These are phyloP conservation scores for Excoecaria cochinchinensis DNA, from an alignment of 345 rosid genomes.

Conservation along the genomic window DNA sequence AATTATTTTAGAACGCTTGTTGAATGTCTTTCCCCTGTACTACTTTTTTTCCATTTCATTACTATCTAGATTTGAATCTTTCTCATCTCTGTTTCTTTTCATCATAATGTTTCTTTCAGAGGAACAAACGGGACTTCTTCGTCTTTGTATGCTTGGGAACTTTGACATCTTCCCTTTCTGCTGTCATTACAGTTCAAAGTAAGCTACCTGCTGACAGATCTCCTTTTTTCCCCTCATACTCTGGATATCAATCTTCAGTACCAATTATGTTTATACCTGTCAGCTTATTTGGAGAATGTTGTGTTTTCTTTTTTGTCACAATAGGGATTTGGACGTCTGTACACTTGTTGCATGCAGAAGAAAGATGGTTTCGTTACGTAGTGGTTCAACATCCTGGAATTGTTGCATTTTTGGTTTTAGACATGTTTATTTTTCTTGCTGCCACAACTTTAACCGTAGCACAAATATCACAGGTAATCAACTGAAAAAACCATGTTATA, in stretches of 20 bases:
- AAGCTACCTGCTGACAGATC: slow-evolving; percentile 25
- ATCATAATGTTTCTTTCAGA: slow-evolving; percentile 44
- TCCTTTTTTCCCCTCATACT: background rate
- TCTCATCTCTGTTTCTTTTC: background rate
- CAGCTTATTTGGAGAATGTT: background rate
- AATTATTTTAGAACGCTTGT: background rate
- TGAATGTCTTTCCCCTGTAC: background rate
- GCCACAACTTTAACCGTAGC: slow-evolving; percentile 56
- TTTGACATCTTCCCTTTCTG: slow-evolving; percentile 50
- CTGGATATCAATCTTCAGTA: background rate
- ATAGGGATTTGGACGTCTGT: slow-evolving; percentile 68
- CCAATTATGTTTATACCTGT: background rate
- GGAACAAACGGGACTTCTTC: slow-evolving; percentile 88
- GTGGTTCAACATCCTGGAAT: slow-evolving; percentile 65
- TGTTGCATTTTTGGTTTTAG: slow-evolving; percentile 59
- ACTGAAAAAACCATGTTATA: background rate
- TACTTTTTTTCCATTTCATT: background rate
- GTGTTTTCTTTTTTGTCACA: slow-evolving; percentile 18
- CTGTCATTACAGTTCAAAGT: slow-evolving; percentile 69
- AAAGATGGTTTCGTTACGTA: slow-evolving; percentile 61
- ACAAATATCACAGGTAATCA: slow-evolving; percentile 75
- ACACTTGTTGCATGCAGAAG: slow-evolving; percentile 34
- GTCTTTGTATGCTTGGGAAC: slow-evolving; percentile 68
- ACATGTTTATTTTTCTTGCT: slow-evolving; percentile 49
- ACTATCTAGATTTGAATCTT: slow-evolving; percentile 4